These are phyloP conservation scores for Podaxis pistillaris DNA, from an alignment of 768 basidiomycete genomes.

Conservation along the genomic window DNA sequence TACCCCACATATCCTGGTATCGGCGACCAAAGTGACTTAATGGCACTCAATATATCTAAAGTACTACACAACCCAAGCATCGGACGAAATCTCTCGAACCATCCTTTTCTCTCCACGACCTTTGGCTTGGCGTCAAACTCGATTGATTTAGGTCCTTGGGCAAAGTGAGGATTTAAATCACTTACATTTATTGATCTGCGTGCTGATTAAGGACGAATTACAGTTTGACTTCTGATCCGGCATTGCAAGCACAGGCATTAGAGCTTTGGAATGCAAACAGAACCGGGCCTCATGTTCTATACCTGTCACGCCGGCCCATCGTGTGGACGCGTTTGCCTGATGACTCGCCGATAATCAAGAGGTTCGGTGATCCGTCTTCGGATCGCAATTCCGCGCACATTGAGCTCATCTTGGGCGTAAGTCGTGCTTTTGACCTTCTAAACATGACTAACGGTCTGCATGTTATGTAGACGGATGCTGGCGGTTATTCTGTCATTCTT, in stretches of 20 bases:
- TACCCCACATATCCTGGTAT: conserved; percentile 20
- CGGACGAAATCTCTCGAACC: conserved; percentile 29
- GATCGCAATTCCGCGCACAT: conserved; percentile 15
- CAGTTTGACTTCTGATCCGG: background rate
- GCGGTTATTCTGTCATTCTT: conserved; percentile 20
- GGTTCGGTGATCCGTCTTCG: conserved; percentile 10
- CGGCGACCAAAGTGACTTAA: conserved; percentile 16
- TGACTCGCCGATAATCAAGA: background rate
- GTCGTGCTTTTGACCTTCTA: background rate
- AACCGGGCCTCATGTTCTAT: conserved; percentile 8
- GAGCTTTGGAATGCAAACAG: conserved; percentile 14
- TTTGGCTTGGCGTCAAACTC: background rate
- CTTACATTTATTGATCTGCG: background rate
- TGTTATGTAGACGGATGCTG: conserved; percentile 17
- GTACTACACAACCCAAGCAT: conserved; percentile 27
- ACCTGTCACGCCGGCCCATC: conserved; percentile 3
- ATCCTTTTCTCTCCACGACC: conserved; percentile 7
- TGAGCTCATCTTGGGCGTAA: conserved; percentile 7
- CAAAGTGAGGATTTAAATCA: conserved; percentile 9
- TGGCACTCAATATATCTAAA: conserved; percentile 20
- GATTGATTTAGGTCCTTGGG: conserved; percentile 10
- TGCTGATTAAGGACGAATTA: background rate
- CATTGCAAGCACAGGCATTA: conserved; percentile 7
- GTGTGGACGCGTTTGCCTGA: conserved; percentile 11
- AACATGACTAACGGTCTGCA: background rate